Evolutionary conservation across 2,329 filamentous ascomycete genomes (phyloP), one percentile per base, ranked within the genome.

Genomic region (Coleophoma cylindrospora): DNA sequence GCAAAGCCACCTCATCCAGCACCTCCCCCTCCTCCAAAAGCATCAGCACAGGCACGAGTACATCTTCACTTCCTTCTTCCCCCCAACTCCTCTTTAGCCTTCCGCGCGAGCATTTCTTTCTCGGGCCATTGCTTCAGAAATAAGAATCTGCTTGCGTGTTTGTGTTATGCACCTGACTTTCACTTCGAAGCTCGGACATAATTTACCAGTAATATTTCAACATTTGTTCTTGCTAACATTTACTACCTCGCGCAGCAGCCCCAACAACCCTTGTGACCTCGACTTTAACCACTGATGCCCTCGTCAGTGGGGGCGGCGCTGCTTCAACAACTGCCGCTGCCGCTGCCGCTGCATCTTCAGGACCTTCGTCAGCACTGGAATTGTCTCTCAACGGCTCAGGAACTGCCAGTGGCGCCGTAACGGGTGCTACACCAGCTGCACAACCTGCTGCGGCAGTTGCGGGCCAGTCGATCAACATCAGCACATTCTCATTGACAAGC

Each of bases 401-500:
- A 12, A 33, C 41, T n/a, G 27, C 27, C 27, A 27, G 27, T 38
- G 40, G 37, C 37, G 10, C n/a, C 2, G 34, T 46, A 10, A 22
- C 27, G 5, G 32, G 34, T n/a, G 32, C 33, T 13, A 50, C 45
- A n/a, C 47, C 45, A 15, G 49, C 36, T 22, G 47, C 36, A 13
- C 48, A 45, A 15, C 40, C 52, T 7, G 47, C 44, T 8, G 14
- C 27, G 13, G 32, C 43, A 43, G 48, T 12, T 5, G 48, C 19
- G 10, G 47, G 3, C 51, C 52, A 40, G 47, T 54, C 11, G 4
- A 58, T 65, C 33, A 52, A 65, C 45, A 65, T 65, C 47, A 55
- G 49, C 34, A 61, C 58, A 4, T 62, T 64, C 51, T 56, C 55
- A 7, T 54, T 65, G 22, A 48, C 54, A 10, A 64, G 60, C 43